Evolutionary conservation across 2,329 filamentous ascomycete genomes (phyloP), one percentile per base, ranked within the genome.

Genomic region (Mycocentrospora acerina): DNA sequence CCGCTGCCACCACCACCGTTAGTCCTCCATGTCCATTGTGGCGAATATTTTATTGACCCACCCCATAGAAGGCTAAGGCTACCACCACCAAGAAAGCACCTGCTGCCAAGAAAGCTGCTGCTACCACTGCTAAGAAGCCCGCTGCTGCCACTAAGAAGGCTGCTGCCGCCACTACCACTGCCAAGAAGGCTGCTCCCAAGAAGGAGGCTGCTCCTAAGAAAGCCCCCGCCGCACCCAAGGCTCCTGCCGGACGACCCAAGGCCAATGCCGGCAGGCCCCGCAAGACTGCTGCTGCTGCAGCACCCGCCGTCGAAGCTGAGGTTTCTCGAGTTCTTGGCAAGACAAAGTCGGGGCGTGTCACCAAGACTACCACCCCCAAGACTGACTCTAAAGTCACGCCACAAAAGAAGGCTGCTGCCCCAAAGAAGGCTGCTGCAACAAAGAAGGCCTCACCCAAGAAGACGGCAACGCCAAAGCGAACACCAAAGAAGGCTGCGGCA

Each of bases 291-390:
- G 42, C 64, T 46, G 31, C 54, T 29, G 48, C 47, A 3, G 82
- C 81, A 12, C 80, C 82, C 41, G 83, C 83, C 51, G 74, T 85
- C 33, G 78, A 83, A 40, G 83, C 88, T 54, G 83, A 85, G 71
- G 76, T 82, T 48, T 61, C 72, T 15, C 82, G 83, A 60, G 77
- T 85, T 32, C 72, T 90, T 35, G 80, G 79, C 67, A 90, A 88
- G 81, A 90, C 88, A 68, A 93, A 93, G 81, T 84, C 87, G 37
- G 88, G 89, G 32, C 85, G 89, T 55, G 85, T 94, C 58, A 81
- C 85, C 58, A 94, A 93, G 81, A 74, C 77, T 16, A 72, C 76
- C 25, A 71, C 74, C 40, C 75, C 64, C 69, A 58, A 59, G 48
- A 57, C 59, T 44, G 53, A 51, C n/a, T 46, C 47, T 31, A 33